Conservation (phyloP, 1,139 yeast species). For the Sugiyamaella castrensis region DNA sequence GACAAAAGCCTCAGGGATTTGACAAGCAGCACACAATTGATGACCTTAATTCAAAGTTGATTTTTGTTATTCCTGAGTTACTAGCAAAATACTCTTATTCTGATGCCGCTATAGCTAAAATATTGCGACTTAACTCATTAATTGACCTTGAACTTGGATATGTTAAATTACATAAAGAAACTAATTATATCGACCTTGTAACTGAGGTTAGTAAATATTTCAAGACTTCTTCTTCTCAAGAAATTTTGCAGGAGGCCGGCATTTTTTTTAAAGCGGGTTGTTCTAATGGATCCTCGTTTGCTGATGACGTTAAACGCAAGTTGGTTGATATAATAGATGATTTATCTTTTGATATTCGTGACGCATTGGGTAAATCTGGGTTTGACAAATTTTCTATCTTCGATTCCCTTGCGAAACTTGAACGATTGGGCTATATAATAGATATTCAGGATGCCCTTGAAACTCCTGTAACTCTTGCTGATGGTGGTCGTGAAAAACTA, state of each 20-base stretch:
- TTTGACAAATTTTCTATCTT: slow-evolving; percentile 15
- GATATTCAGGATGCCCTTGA: slow-evolving; percentile 23
- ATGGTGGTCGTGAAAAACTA: slow-evolving; percentile 8
- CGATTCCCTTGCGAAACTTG: slow-evolving; percentile 20
- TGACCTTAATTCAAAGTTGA: slow-evolving; percentile 24
- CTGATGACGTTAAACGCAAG: slow-evolving; percentile 3
- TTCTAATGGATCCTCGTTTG: slow-evolving; percentile 6
- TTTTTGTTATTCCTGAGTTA: slow-evolving; percentile 28
- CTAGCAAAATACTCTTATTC: slow-evolving; percentile 30
- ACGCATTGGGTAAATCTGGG: slow-evolving; percentile 14
- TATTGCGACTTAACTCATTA: slow-evolving; percentile 29
- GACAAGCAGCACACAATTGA: slow-evolving; percentile 18
- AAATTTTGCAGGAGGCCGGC: slow-evolving; percentile 21
- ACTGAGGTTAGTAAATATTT: slow-evolving; percentile 27
- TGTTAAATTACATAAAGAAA: slow-evolving; percentile 29
- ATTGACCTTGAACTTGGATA: slow-evolving; percentile 30
- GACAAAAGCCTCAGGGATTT: slow-evolving; percentile 22
- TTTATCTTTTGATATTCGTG: slow-evolving; percentile 21
- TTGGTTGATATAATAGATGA: slow-evolving; percentile 22
- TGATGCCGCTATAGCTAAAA: slow-evolving; percentile 28
- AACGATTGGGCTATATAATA: slow-evolving; percentile 19
- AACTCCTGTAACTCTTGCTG: slow-evolving; percentile 14
- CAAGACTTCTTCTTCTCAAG: slow-evolving; percentile 25
- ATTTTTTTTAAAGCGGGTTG: slow-evolving; percentile 9
- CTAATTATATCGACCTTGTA: slow-evolving; percentile 26